Percentiles rank a stretch among this genome's conserved stretches.
Conservation (phyloP, 2,329 filamentous ascomycete species). For the Claviceps monticola region DNA sequence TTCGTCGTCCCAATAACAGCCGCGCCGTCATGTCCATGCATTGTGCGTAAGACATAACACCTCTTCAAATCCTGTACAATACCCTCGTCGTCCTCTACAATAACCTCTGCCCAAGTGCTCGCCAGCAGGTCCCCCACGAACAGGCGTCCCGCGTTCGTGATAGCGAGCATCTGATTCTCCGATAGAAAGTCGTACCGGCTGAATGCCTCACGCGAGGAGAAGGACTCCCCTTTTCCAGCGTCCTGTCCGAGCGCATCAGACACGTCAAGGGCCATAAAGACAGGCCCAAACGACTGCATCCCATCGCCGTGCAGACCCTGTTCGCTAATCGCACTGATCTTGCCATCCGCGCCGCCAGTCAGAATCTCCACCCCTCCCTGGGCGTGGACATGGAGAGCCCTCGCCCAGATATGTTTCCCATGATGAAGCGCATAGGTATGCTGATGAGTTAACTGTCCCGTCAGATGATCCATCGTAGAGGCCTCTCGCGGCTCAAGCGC, state of each 20-base stretch:
- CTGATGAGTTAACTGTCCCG: constrained; percentile 32
- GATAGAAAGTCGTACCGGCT: constrained; percentile 51
- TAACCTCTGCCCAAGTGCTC: constrained; percentile 29
- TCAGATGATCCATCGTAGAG: background rate
- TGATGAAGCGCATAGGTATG: constrained; percentile 51
- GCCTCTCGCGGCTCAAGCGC: background rate
- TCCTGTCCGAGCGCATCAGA: constrained; percentile 16
- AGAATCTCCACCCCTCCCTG: constrained; percentile 32
- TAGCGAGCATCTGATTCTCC: constrained; percentile 36
- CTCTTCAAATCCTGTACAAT: constrained; percentile 25
- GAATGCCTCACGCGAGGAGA: constrained; percentile 28
- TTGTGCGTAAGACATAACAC: constrained; percentile 33
- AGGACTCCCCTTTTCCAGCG: background rate
- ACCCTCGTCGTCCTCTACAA: constrained; percentile 13
- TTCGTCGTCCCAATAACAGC: constrained; percentile 35
- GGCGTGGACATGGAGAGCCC: constrained; percentile 27
- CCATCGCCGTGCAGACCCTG: background rate
- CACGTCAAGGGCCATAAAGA: constrained; percentile 16
- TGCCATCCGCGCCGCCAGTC: constrained; percentile 79
- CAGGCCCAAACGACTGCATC: background rate
- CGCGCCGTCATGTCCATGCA: constrained; percentile 20
- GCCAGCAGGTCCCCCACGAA: constrained; percentile 29
- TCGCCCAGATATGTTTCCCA: constrained; percentile 87
- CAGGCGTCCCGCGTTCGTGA: constrained; percentile 47
- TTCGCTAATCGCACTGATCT: constrained; percentile 36